Evolutionary conservation across 179 eudicot genomes (phyloP).

Genomic region (Spergularia azorica): DNA sequence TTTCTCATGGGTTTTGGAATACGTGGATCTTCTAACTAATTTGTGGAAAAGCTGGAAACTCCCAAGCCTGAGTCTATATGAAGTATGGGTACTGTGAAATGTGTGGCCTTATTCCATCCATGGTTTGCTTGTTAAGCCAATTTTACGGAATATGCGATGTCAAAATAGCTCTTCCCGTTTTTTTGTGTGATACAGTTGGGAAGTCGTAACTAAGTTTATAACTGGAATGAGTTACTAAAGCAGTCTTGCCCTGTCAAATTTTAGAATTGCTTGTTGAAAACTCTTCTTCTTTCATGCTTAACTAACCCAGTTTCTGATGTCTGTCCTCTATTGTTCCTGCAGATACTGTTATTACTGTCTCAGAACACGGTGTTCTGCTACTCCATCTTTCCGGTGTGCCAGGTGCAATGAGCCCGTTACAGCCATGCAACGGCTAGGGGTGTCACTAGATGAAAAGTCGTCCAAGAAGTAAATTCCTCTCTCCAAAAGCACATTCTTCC

Average conservation of each 20-base stretch:
- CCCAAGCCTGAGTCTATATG: no score
- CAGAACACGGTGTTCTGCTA: constrained; percentile 76
- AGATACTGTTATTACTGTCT: constrained; percentile 98
- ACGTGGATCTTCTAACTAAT: no score
- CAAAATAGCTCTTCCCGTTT: no score
- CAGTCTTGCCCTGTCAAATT: background rate
- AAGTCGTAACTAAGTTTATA: background rate
- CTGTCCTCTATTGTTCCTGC: constrained; percentile 26
- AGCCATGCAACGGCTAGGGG: constrained; percentile 76
- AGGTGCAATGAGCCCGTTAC: constrained; percentile 81
- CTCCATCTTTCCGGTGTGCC: constrained; percentile 71
- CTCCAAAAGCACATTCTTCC: background rate
- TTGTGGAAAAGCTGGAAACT: no score
- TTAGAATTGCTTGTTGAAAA: background rate
- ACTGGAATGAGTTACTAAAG: background rate
- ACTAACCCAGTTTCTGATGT: background rate
- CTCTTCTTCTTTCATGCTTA: background rate
- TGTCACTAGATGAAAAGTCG: constrained; percentile 26
- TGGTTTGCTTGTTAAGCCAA: no score
- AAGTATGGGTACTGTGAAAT: no score
- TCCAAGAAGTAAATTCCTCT: background rate
- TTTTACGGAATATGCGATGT: no score
- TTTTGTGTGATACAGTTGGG: no score
- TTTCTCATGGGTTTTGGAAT: no score
- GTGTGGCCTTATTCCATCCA: no score